phyloP scores from a whole-genome alignment of 139 green algal genomes.

The Auxenochlorella pyrenoidosa region DNA sequence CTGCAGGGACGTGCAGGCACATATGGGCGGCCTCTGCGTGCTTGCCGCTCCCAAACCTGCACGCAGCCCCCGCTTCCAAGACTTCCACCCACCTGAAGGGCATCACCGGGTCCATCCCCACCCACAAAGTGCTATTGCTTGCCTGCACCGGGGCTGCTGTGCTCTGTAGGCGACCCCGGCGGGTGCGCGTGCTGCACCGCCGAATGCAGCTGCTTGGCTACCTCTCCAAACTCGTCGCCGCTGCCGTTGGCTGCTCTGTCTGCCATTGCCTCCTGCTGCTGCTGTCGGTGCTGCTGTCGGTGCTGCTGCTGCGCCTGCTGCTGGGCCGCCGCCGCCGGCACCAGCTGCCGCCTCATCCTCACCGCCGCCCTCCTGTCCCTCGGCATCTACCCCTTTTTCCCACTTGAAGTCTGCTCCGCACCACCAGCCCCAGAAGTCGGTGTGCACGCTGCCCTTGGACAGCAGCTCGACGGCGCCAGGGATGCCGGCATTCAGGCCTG shows the following conservation, averaged over 20 bases:
- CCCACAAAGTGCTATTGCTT: constrained; percentile 19
- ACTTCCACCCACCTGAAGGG: constrained; percentile 63
- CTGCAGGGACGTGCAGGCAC: no score
- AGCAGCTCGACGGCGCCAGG: constrained; percentile 87
- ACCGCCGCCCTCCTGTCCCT: constrained; percentile 20
- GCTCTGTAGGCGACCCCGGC: neutral
- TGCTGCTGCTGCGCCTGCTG: no score
- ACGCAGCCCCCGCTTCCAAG: no score
- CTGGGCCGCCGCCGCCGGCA: no score
- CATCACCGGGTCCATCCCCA: constrained; percentile 58
- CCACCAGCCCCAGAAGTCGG: constrained; percentile 87
- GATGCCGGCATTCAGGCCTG: constrained; percentile 85
- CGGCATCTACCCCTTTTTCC: constrained; percentile 52
- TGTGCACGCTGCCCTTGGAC: constrained; percentile 60
- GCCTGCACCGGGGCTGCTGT: neutral
- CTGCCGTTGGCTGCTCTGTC: neutral
- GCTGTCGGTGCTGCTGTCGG: no score
- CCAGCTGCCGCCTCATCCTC: neutral
- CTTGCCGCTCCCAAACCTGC: no score
- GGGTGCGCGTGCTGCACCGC: constrained; percentile 5
- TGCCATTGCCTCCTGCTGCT: neutral
- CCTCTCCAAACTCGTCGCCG: constrained; percentile 22
- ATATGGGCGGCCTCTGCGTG: no score
- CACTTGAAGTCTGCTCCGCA: constrained; percentile 77
- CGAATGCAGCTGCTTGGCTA: constrained; percentile 42